Conservation (phyloP, 345 rosid genomes). For the Hevea brasiliensis region DNA sequence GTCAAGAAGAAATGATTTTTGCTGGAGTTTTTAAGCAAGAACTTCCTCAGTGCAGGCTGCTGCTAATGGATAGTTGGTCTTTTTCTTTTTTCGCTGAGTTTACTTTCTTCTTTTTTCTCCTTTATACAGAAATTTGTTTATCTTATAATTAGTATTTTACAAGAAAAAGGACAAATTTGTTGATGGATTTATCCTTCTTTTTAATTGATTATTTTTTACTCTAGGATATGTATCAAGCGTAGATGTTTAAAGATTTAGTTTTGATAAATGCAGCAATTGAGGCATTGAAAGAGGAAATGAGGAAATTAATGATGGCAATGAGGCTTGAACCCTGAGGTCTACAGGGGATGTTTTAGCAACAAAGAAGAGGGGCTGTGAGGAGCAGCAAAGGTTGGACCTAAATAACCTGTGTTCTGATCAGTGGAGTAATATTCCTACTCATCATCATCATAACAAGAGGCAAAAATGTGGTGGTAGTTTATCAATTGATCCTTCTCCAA, state of each 20-base stretch:
- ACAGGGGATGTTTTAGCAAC: conserved; percentile 9
- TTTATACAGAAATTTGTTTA: not conserved
- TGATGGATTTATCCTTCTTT: not conserved
- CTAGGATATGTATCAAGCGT: not conserved
- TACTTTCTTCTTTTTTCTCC: too few species aligned
- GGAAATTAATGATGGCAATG: conserved; percentile 13
- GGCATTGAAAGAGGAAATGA: conserved; percentile 19
- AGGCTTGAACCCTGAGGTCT: conserved; percentile 1
- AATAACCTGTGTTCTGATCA: not conserved
- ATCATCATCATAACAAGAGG: not conserved
- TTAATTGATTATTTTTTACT: not conserved
- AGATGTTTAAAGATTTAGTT: not conserved
- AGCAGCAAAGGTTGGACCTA: not conserved
- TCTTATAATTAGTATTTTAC: not conserved
- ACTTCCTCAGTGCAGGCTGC: conserved; percentile 27
- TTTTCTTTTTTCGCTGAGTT: too few species aligned
- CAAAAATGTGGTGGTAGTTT: not conserved
- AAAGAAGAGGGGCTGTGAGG: conserved; percentile 13
- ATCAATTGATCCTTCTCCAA: not conserved
- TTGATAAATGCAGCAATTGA: conserved; percentile 23
- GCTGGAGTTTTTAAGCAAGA: not conserved
- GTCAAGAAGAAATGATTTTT: conserved; percentile 17
- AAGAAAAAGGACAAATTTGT: not conserved
- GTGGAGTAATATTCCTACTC: not conserved
- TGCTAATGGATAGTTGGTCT: conserved; percentile 22